Evolutionary conservation across 2,329 filamentous ascomycete species (phyloP).

Genomic region (Mycocentrospora acerina): DNA sequence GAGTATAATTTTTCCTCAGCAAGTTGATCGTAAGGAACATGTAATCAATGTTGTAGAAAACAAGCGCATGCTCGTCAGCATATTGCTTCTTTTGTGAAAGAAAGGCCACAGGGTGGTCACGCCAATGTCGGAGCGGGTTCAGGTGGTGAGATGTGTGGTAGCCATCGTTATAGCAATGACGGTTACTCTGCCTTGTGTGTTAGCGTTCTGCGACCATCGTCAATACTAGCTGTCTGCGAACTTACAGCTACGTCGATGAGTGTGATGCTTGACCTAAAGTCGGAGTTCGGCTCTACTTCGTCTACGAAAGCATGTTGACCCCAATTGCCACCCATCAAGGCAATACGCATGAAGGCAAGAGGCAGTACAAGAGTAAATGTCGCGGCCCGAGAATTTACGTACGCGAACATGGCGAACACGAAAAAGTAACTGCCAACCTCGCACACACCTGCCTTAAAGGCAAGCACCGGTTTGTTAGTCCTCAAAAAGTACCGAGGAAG

Average conservation of each 20-base stretch:
- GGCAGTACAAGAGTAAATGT: slow-evolving; percentile 68
- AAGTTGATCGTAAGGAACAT: slow-evolving; percentile 71
- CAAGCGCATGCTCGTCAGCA: slow-evolving; percentile 65
- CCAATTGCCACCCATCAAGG: slow-evolving; percentile 82
- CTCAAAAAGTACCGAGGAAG: slow-evolving; percentile 71
- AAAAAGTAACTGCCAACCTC: slow-evolving; percentile 57
- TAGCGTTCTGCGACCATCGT: slow-evolving; percentile 1
- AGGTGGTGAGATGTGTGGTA: slow-evolving; percentile 82
- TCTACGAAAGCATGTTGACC: slow-evolving; percentile 83
- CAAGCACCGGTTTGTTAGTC: slow-evolving; percentile 60
- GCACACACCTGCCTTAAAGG: slow-evolving; percentile 59
- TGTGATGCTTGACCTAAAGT: slow-evolving; percentile 77
- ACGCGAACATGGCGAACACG: slow-evolving; percentile 53
- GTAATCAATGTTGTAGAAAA: slow-evolving; percentile 82
- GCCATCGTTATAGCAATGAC: slow-evolving; percentile 80
- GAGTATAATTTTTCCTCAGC: slow-evolving; percentile 69
- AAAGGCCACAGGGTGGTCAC: slow-evolving; percentile 75
- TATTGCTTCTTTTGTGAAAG: slow-evolving; percentile 69
- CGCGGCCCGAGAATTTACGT: slow-evolving; percentile 56
- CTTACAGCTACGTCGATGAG: slow-evolving; percentile 75
- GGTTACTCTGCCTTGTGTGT: slow-evolving; percentile 63
- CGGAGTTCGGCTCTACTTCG: slow-evolving; percentile 70
- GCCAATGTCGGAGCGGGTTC: slow-evolving; percentile 77
- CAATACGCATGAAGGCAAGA: slow-evolving; percentile 65
- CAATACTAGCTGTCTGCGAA: slow-evolving; percentile 6